phyloP scores from a whole-genome alignment of 108 stramenopile genomes.

The Mayamaea pseudoterrestris region DNA sequence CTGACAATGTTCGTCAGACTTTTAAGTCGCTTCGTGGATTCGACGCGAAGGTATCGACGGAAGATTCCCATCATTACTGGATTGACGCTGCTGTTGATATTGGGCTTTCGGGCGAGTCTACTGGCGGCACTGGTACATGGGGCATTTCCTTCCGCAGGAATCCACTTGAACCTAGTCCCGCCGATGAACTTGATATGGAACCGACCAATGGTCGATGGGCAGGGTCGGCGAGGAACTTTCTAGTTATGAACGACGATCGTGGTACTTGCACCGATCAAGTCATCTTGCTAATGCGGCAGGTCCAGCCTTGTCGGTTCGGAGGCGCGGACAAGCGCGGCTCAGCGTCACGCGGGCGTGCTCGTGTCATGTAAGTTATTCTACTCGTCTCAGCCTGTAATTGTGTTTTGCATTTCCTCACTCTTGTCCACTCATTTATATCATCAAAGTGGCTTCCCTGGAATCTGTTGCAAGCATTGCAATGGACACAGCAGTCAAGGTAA shows the following conservation, averaged over 20 bases:
- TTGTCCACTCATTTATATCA: no score
- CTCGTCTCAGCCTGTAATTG: no score
- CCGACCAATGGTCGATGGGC: conserved; percentile 14
- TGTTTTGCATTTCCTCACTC: no score
- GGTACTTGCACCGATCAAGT: conserved; percentile 60
- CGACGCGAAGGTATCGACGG: conserved; percentile 42
- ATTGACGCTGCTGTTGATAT: conserved; percentile 62
- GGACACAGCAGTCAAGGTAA: conserved; percentile 17
- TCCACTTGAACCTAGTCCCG: conserved; percentile 58
- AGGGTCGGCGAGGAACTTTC: conserved; percentile 14
- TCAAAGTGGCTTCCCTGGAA: conserved; percentile 53
- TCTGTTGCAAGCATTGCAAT: conserved; percentile 39
- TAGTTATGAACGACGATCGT: conserved; percentile 43
- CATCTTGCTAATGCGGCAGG: conserved; percentile 58
- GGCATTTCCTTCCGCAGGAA: conserved; percentile 51
- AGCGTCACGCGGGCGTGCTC: no score
- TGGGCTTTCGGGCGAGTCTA: conserved; percentile 37
- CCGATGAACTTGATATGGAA: conserved; percentile 55
- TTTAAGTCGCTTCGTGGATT: conserved; percentile 52
- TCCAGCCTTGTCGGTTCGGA: conserved; percentile 65
- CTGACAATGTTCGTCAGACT: conserved; percentile 44
- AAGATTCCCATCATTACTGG: conserved; percentile 62
- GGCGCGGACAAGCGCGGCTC: conserved; percentile 58
- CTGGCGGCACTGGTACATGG: conserved; percentile 27
- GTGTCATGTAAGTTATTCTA: no score